These are phyloP conservation scores for Fusarium brachygibbosum DNA, from an alignment of 2,329 filamentous ascomycete species.

Conservation along the genomic window DNA sequence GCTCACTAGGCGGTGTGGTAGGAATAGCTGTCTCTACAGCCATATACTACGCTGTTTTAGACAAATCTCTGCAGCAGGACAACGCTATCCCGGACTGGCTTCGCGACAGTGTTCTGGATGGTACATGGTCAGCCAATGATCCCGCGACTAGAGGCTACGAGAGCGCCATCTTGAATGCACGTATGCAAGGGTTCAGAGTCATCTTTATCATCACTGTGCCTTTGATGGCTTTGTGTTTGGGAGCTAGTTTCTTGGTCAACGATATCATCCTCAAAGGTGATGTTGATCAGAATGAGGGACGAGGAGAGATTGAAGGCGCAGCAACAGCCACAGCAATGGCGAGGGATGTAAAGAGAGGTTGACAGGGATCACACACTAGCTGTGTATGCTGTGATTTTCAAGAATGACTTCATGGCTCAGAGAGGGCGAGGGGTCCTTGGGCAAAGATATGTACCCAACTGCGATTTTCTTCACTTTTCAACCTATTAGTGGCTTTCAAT, in stretches of 20 bases:
- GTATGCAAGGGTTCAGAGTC: neutral
- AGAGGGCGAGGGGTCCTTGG: too few relatives aligned
- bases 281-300: fast-evolving
- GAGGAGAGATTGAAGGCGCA: fast-evolving
- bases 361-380: too few relatives aligned
- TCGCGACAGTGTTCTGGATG: neutral
- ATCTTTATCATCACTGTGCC: neutral
- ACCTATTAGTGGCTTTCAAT: too few relatives aligned
- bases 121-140: neutral
- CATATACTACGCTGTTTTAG: neutral
- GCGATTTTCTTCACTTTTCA: too few relatives aligned
- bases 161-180: neutral
- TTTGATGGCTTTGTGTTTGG: neutral
- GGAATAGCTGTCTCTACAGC: slow-evolving; percentile 6
- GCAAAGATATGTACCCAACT: too few relatives aligned
- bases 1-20: neutral
- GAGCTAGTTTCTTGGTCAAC: neutral
- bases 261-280: neutral
- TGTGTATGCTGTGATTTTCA: too few relatives aligned
- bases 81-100: neutral
- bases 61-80: fast-evolving
- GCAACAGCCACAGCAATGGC: too few relatives aligned
- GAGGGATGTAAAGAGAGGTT: neutral
- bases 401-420: too few relatives aligned
- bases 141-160: neutral